Conservation (phyloP, 2,329 filamentous ascomycete genomes). For the Rhynchosporium secalis region DNA sequence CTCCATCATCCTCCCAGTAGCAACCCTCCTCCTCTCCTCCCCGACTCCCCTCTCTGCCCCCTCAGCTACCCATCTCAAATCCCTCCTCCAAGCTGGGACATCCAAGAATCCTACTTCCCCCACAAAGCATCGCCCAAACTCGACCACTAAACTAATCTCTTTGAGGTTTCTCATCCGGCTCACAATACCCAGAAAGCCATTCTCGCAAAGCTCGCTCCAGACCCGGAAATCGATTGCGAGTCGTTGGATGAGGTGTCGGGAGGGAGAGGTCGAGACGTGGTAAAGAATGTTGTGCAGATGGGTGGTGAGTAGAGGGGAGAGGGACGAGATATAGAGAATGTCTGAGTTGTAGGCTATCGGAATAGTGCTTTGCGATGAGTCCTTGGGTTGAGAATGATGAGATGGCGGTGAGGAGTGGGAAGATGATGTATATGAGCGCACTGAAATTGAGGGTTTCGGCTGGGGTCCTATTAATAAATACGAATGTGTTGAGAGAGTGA, state of each 20-base stretch:
- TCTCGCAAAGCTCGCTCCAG: slow-evolving; percentile 32
- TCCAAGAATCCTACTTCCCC: slow-evolving; percentile 27
- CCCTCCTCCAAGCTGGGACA: slow-evolving; percentile 31
- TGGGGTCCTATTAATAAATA: slow-evolving; percentile 22
- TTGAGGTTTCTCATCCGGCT: slow-evolving; percentile 28
- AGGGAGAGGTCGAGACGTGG: slow-evolving; percentile 29
- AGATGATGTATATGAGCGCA: background rate
- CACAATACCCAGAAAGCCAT: slow-evolving; percentile 30
- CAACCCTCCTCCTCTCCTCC: slow-evolving; percentile 24
- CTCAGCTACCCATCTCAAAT: slow-evolving; percentile 32
- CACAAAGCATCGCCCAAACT: slow-evolving; percentile 31
- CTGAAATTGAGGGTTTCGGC: background rate
- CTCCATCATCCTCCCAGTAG: slow-evolving; percentile 4
- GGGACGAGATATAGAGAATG: slow-evolving; percentile 31
- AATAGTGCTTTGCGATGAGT: slow-evolving; percentile 9
- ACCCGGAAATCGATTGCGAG: slow-evolving; percentile 32
- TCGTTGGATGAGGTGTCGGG: slow-evolving; percentile 25
- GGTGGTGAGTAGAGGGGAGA: slow-evolving; percentile 26
- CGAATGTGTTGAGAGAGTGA: slow-evolving; percentile 15
- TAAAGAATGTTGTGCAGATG: slow-evolving; percentile 31
- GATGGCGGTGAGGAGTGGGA: background rate
- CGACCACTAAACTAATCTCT: slow-evolving; percentile 32
- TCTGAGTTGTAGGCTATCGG: slow-evolving; percentile 25
- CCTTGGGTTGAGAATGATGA: no score
- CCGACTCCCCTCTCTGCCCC: slow-evolving; percentile 25